Evolutionary conservation across 169 alveolate genomes (phyloP).

Genomic region (Eimeria brunetti): DNA sequence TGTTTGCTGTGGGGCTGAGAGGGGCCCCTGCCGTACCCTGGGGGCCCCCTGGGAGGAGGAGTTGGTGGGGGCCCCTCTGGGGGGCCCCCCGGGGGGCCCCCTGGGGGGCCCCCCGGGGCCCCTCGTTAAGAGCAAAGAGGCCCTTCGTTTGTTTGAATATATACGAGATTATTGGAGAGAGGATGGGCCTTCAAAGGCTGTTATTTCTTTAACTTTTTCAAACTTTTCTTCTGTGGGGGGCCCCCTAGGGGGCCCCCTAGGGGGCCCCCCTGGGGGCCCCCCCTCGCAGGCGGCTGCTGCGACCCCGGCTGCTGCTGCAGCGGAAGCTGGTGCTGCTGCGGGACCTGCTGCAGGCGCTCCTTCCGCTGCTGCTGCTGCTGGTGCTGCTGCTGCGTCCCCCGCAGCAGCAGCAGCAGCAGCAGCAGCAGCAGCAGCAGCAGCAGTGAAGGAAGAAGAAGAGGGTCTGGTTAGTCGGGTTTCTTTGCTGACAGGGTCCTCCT

Average conservation of each 20-base stretch:
- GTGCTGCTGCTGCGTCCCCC: slow-evolving; percentile 22
- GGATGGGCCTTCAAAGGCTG: slow-evolving; percentile 62
- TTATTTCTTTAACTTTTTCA: slow-evolving; percentile 40
- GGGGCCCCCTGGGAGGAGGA: slow-evolving; percentile 24
- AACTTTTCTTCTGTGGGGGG: slow-evolving; percentile 48
- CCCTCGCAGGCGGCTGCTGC: not conserved
- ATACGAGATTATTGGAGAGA: slow-evolving; percentile 67
- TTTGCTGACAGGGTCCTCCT: not conserved
- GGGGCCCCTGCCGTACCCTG: slow-evolving; percentile 8
- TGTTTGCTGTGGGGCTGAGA: slow-evolving; percentile 72
- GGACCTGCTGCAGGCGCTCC: not conserved
- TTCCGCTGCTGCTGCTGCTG: slow-evolving; percentile 12
- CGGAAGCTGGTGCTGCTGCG: not conserved
- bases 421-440: not conserved
- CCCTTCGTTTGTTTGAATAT: slow-evolving; percentile 41
- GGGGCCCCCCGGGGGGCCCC: not conserved
- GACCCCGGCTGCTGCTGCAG: too few species aligned
- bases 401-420: slow-evolving; percentile 15
- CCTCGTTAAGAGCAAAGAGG: not conserved
- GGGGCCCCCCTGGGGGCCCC: slow-evolving; percentile 48
- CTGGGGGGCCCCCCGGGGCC: too few species aligned
- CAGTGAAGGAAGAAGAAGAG: slow-evolving; percentile 9
- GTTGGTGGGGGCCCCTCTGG: not conserved
- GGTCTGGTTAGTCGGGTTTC: slow-evolving; percentile 5
- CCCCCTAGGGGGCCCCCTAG: not conserved